Base-by-base conservation (phyloP, 345 rosid genomes). In the Aurinia saxatilis region DNA sequence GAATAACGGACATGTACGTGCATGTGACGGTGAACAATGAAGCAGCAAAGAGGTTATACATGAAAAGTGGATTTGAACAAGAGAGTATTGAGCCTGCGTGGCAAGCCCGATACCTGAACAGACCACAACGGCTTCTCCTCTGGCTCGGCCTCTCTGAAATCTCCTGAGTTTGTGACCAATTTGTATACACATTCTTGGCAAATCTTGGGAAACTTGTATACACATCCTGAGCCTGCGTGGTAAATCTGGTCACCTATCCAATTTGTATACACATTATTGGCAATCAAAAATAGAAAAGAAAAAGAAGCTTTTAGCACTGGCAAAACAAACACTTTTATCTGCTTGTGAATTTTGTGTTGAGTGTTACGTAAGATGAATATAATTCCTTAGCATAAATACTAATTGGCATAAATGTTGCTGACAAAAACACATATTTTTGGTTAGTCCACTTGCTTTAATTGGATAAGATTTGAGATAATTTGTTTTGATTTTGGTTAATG, bases 71-170 rank as follows among this genome's bases (percentile, higher is more conserved):
- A 34, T 92, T 92, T 12, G 40, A 72, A 34, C 77, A 65, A 19
- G 96, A 92, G 70, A 78, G 45, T 5, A 85, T 84, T 5, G 98
- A 92, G 67, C 98, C 95, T 9, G 89, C 95, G 10, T 89, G 98
- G 96, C 95, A 85, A 83, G 95, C 98, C 30, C 82, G 93, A 65
- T 88, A 77, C 78, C 81, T 88, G 12, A 91, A 85, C 29, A 82
- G 91, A 7, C 89, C 95, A 2, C 86, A 87, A 27, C 79, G 95
- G 70, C 74, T 84, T 64, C 76, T 92, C 47, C 65, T 89, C 42
- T 92, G 98, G 98, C 64, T 81, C 8, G 77, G 83, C 42, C 80
- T 86, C 29, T 53, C 60, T 45, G 30, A 27, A 5, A 35, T 41
- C 9, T 65, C 63, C 4, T 38, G 47, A 53, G 4, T 37, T 21